phyloP scores from a whole-genome alignment of 495 filamentous ascomycete species.

The Aspergillus saccharolyticus region DNA sequence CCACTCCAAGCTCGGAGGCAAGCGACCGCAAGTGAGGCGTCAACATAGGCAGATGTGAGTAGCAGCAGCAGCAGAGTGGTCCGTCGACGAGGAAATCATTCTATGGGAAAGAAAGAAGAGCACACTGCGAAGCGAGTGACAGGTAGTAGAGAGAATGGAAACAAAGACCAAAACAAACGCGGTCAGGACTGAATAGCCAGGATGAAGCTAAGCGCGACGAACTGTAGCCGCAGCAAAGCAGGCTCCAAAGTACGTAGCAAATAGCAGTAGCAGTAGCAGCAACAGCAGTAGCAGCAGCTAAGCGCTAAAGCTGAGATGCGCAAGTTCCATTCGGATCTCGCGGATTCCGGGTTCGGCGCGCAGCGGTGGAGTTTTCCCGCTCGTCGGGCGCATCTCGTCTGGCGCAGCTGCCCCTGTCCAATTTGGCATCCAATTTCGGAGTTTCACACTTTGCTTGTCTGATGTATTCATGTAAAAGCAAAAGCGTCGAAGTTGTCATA shows the following conservation, averaged over 20 bases:
- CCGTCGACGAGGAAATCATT: slow-evolving; percentile 20
- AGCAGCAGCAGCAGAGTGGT: background rate
- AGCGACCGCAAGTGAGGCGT: slow-evolving; percentile 24
- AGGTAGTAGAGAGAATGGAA: background rate
- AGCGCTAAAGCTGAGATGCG: background rate
- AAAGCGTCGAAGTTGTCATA: background rate
- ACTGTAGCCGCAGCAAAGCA: too few relatives aligned
- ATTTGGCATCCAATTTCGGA: background rate
- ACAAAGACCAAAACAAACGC: background rate
- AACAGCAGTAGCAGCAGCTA: background rate
- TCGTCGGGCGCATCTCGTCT: background rate
- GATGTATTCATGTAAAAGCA: too few relatives aligned
- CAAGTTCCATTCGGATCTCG: slow-evolving; percentile 10
- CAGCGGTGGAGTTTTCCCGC: background rate
- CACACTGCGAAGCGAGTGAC: background rate
- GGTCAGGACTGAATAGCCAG: too few relatives aligned
- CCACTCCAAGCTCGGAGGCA: slow-evolving; percentile 22
- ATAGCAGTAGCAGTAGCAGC: background rate
- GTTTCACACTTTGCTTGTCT: background rate
- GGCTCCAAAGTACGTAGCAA: background rate
- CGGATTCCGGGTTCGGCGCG: slow-evolving; percentile 7
- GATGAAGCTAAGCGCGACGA: too few relatives aligned
- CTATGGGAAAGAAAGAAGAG: slow-evolving; percentile 38
- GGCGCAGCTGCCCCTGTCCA: background rate
- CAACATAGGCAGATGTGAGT: slow-evolving; percentile 30